Percentiles rank a stretch among this genome's conserved stretches.
Evolutionary conservation across 768 basidiomycete species (phyloP).

Genomic region (Leccinum disarticulatum): DNA sequence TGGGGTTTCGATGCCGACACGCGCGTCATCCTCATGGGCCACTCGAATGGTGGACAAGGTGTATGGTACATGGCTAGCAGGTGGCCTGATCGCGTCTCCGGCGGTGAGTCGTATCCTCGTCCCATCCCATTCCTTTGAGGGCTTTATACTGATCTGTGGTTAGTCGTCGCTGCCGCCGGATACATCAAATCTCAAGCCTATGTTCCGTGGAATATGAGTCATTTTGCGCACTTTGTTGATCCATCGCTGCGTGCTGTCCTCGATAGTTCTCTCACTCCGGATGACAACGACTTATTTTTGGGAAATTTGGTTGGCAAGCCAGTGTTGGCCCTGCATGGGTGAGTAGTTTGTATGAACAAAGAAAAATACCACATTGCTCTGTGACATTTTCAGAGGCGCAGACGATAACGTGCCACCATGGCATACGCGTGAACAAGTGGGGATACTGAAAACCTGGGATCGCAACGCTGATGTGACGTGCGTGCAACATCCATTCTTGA

Average conservation of each 20-base stretch:
- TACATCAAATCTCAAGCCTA: conserved; percentile 90
- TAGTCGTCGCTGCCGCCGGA: conserved; percentile 75
- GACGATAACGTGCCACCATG: conserved; percentile 89
- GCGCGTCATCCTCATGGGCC: conserved; percentile 72
- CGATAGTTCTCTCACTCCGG: conserved; percentile 70
- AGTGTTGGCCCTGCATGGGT: conserved; percentile 81
- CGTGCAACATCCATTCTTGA: conserved; percentile 17
- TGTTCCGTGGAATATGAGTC: conserved; percentile 67
- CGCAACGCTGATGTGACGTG: conserved; percentile 53
- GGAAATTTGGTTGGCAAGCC: conserved; percentile 73
- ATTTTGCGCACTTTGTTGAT: conserved; percentile 78
- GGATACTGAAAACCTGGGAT: conserved; percentile 58
- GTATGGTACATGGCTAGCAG: conserved; percentile 77
- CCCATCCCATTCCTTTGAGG: too few species aligned
- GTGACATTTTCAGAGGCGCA: conserved; percentile 47
- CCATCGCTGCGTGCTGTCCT: conserved; percentile 71
- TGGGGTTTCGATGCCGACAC: conserved; percentile 41
- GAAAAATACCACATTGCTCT: background rate
- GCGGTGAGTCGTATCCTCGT: conserved; percentile 40
- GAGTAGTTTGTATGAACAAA: conserved; percentile 17
- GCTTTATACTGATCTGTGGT: background rate
- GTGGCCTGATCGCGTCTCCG: conserved; percentile 73
- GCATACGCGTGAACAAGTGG: conserved; percentile 71
- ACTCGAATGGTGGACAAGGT: conserved; percentile 94
- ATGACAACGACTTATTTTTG: conserved; percentile 86